Evolutionary conservation across 2,329 filamentous ascomycete species (phyloP).

Genomic region (Calonectria pseudoreteaudii): DNA sequence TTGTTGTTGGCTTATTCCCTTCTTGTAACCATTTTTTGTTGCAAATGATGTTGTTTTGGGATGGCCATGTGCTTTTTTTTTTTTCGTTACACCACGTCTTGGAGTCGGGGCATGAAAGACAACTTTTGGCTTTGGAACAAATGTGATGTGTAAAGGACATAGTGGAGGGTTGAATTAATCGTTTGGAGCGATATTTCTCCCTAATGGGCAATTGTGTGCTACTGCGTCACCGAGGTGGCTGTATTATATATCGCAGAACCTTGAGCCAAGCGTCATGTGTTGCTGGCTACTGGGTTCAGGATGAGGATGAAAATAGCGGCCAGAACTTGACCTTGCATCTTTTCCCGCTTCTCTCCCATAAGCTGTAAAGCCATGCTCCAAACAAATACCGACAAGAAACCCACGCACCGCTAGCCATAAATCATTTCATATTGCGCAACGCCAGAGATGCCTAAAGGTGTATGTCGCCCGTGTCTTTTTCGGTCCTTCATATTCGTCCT

Average conservation of each 20-base stretch:
- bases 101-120: constrained; percentile 22
- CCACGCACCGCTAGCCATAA: constrained; percentile 16
- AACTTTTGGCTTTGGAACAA: constrained; percentile 11
- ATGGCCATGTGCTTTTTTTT: constrained; percentile 14
- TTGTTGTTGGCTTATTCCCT: constrained; percentile 19
- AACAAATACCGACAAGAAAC: neutral
- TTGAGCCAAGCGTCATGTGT: constrained; percentile 7
- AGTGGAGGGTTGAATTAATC: constrained; percentile 20
- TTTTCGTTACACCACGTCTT: neutral
- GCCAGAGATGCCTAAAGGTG: constrained; percentile 34
- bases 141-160: constrained; percentile 20
- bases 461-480: constrained; percentile 32
- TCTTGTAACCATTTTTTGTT: constrained; percentile 16
- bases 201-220: neutral
- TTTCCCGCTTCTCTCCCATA: neutral
- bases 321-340: constrained; percentile 13
- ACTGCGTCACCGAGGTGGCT: constrained; percentile 17
- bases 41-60: constrained; percentile 6
- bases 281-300: constrained; percentile 18
- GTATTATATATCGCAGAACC: constrained; percentile 34
- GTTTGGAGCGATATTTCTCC: constrained; percentile 19
- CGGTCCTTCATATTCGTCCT: neutral
- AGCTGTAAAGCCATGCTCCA: neutral
- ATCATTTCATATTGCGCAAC: constrained; percentile 23
- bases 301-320: constrained; percentile 22